Evolutionary conservation across 257 asterid species (phyloP).

Genomic region (Leonotis leonurus): DNA sequence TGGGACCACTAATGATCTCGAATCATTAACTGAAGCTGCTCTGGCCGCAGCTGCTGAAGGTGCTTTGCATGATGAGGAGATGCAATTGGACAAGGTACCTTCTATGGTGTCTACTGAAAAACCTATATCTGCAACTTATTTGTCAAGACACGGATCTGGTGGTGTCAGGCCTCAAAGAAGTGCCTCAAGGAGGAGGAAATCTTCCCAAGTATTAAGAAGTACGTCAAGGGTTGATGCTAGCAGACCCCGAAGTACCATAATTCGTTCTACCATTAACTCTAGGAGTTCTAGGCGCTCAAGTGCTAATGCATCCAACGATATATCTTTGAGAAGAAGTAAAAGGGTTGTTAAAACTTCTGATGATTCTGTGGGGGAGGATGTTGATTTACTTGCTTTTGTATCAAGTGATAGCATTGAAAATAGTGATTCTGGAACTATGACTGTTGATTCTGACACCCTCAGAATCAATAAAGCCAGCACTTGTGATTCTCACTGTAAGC

Average conservation of each 20-base stretch:
- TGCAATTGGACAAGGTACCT: conserved; percentile 35
- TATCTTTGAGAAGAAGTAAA: conserved; percentile 53
- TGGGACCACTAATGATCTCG: conserved; percentile 34
- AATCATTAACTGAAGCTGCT: conserved; percentile 50
- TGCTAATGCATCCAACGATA: conserved; percentile 27
- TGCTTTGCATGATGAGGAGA: conserved; percentile 36
- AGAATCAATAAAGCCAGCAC: conserved; percentile 57
- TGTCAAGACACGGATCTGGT: conserved; percentile 48
- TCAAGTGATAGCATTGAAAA: conserved; percentile 53
- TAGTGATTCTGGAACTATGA: conserved; percentile 51
- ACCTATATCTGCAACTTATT: conserved; percentile 34
- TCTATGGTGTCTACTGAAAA: conserved; percentile 27
- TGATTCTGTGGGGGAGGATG: conserved; percentile 37
- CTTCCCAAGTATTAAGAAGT: conserved; percentile 53
- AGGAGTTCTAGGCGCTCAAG: conserved; percentile 32
- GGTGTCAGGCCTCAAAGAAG: conserved; percentile 27
- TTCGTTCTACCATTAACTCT: conserved; percentile 19
- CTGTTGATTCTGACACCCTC: conserved; percentile 58
- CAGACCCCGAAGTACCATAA: conserved; percentile 21
- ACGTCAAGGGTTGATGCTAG: conserved; percentile 36
- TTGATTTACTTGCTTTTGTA: conserved; percentile 33
- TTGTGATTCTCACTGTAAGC: conserved; percentile 48
- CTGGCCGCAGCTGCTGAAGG: conserved; percentile 43
- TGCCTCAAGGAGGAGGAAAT: conserved; percentile 32
- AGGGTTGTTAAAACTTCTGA: conserved; percentile 49